Evolutionary conservation across 768 basidiomycete species (phyloP), one percentile per base, ranked within the genome.

Genomic region (Boletus edulis): DNA sequence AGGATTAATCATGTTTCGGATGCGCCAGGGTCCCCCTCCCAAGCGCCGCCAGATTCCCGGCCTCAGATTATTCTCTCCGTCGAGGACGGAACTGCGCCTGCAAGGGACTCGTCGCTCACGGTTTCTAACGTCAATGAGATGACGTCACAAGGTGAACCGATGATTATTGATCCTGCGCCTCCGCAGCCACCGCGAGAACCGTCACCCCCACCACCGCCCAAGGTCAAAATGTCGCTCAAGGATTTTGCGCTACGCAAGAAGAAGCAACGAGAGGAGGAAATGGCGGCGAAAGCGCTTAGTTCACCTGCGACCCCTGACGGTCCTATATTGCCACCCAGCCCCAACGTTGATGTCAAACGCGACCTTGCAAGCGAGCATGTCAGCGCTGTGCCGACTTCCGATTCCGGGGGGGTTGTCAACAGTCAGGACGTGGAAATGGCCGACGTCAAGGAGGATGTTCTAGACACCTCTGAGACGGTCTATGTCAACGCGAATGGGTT

Each of bases 191-290:
- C 46, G 35, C 60, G 40, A 17, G 66, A 61, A 5, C 61, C 58
- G 2, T 75, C 72, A 2, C 68, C 69, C 0, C 71, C 67, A 13
- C 70, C 72, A 7, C 69, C 69, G 13, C 81, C 81, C 46, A 82
- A 84, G 42, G 82, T 83, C 58, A 77, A 77, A 55, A 61, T 84
- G 67, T 81, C 83, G 0, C 64, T 85, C 46, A 80, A 79, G 59
- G 83, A 85, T 56, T 85, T 83, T 59, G 80, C 77, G 31, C 52
- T 79, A 31, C 68, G 84, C 52, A 83, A 78, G 75, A 79, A 78
- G 74, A 79, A 77, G 66, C 74, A 77, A 60, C 72, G 75, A 50
- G 79, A 81, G 58, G 78, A 80, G 59, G 74, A 76, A 52, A 66
- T 66, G 63, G 71, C 64, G 2, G 69, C 68, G 5, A 69, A 72